Percentiles rank a stretch among this genome's conserved stretches.
Conservation (phyloP, 805 yeast genomes). For the Ogataea degrootiae region DNA sequence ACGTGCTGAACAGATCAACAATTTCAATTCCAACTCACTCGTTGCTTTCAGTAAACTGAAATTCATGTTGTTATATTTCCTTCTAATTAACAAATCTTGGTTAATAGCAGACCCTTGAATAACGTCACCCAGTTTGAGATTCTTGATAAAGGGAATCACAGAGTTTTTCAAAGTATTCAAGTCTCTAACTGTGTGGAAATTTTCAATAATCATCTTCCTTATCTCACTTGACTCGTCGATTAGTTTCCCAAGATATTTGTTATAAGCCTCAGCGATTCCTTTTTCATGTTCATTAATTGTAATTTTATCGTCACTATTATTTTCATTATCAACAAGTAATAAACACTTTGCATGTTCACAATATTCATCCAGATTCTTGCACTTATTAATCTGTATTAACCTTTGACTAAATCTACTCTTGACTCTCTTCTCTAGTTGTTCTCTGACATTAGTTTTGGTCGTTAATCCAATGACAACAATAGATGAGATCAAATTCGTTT, state of each 20-base stretch:
- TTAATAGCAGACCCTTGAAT: conserved; percentile 1
- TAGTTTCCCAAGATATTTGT: conserved; percentile 27
- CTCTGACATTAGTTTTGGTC: conserved; percentile 69
- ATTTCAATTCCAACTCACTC: conserved; percentile 66
- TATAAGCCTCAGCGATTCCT: conserved; percentile 26
- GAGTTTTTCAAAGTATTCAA: conserved; percentile 44
- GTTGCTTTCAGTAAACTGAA: conserved; percentile 33
- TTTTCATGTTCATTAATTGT: not conserved
- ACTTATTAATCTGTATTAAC: conserved; percentile 53
- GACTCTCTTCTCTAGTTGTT: conserved; percentile 85
- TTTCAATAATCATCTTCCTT: conserved; percentile 34
- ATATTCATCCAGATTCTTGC: conserved; percentile 45
- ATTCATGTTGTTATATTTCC: conserved; percentile 9
- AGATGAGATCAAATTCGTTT: conserved; percentile 42
- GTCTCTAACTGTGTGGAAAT: conserved; percentile 58
- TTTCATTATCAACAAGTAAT: conserved; percentile 3
- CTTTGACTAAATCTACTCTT: conserved; percentile 85
- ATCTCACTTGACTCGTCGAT: conserved; percentile 29
- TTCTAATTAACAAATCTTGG: conserved; percentile 1
- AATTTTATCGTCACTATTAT: conserved; percentile 20
- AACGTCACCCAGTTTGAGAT: conserved; percentile 4
- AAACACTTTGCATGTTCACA: conserved; percentile 37
- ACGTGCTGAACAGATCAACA: conserved; percentile 73
- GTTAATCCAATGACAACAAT: conserved; percentile 80
- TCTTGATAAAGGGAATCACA: conserved; percentile 36